phyloP scores from a whole-genome alignment of 2,329 filamentous ascomycete species.

The Paraphoma sp. region DNA sequence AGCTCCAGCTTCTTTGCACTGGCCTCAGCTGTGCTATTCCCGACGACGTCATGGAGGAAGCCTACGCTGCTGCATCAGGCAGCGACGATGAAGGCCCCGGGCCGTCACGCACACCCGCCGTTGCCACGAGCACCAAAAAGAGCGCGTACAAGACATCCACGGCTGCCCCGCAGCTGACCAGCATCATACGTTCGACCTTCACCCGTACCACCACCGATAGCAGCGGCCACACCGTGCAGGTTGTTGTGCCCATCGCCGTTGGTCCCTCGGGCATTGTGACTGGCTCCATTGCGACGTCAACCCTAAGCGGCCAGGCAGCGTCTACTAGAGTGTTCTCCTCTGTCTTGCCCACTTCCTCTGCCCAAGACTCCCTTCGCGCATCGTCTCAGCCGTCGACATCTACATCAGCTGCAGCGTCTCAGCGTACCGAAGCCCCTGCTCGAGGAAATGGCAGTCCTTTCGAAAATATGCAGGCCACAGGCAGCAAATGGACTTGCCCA shows the following conservation, averaged over 20 bases:
- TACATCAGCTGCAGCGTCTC: slow-evolving; percentile 8
- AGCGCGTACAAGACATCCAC: slow-evolving; percentile 8
- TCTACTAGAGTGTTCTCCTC: slow-evolving; percentile 3
- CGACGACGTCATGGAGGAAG: slow-evolving; percentile 23
- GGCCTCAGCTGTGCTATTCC: slow-evolving; percentile 23
- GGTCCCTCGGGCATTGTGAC: slow-evolving; percentile 27
- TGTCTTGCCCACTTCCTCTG: slow-evolving; percentile 13
- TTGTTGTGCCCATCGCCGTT: slow-evolving; percentile 30
- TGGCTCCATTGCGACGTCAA: slow-evolving; percentile 27
- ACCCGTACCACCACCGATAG: slow-evolving; percentile 29
- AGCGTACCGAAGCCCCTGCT: slow-evolving; percentile 11
- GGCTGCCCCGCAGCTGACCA: slow-evolving; percentile 14
- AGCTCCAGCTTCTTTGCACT: slow-evolving; percentile 26
- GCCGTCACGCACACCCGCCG: slow-evolving; percentile 2
- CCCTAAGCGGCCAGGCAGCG: slow-evolving; percentile 14
- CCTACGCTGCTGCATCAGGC: slow-evolving; percentile 21
- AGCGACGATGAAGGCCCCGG: slow-evolving; percentile 2
- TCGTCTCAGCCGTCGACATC: slow-evolving; percentile 6
- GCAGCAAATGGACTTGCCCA: slow-evolving; percentile 14
- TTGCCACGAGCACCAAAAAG: slow-evolving; percentile 8
- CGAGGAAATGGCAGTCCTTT: slow-evolving; percentile 35
- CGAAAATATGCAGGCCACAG: slow-evolving; percentile 33
- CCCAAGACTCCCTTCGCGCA: slow-evolving; percentile 7
- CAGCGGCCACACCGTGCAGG: slow-evolving; percentile 28
- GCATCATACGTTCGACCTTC: slow-evolving; percentile 21